phyloP scores from a whole-genome alignment of 2,329 filamentous ascomycete species.

The Diaporthe destruens region DNA sequence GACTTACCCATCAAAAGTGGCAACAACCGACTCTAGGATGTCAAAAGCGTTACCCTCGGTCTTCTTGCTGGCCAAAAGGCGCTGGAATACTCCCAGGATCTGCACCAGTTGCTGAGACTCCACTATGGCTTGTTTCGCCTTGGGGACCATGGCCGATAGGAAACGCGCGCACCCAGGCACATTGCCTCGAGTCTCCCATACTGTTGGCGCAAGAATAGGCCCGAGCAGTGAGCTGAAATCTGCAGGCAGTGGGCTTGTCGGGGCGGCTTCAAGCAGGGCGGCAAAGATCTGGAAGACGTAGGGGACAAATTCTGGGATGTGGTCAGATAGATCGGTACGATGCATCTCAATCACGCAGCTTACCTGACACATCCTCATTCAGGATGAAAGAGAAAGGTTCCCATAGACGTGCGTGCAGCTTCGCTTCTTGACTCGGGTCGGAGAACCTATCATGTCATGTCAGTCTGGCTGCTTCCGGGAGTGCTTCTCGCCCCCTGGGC shows the following conservation, averaged over 20 bases:
- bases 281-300: conserved; percentile 97
- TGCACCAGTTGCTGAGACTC: conserved; percentile 86
- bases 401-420: conserved; percentile 86
- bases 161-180: conserved; percentile 91
- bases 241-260: conserved; percentile 79
- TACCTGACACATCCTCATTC: conserved; percentile 83
- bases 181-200: conserved; percentile 95
- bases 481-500: neutral
- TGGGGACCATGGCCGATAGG: conserved; percentile 84
- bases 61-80: conserved; percentile 82
- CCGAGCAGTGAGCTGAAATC: conserved; percentile 84
- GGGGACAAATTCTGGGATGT: conserved; percentile 82
- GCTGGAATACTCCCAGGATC: conserved; percentile 96
- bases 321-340: conserved; percentile 48
- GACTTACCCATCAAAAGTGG: conserved; percentile 78
- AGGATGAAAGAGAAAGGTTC: conserved; percentile 85
- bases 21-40: conserved; percentile 84
- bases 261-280: conserved; percentile 88
- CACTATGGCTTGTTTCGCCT: conserved; percentile 78
- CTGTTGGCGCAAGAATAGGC: conserved; percentile 81
- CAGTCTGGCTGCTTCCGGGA: conserved; percentile 1
- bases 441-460: conserved; percentile 67
- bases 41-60: conserved; percentile 92
- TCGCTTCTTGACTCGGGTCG: conserved; percentile 73
- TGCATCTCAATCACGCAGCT: conserved; percentile 42